A percentile compares a stretch with the other conserved stretches of the same genome.
Conservation (phyloP, 164 flowering plant genomes). For the Umbilicus rupestris region DNA sequence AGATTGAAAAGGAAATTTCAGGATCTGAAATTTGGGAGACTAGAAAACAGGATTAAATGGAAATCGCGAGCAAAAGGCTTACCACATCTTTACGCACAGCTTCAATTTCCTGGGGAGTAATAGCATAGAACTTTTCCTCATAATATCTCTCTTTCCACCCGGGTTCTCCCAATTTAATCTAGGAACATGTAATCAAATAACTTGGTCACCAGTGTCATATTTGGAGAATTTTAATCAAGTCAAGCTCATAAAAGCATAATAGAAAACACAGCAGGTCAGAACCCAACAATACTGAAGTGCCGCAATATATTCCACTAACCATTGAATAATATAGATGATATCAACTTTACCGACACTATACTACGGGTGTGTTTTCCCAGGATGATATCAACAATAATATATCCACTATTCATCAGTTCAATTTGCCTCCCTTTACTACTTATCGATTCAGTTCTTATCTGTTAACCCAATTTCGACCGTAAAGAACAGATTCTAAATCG, state of each 20-base stretch:
- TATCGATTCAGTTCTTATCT: no score
- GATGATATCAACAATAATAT: no score
- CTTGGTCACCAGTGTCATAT: neutral
- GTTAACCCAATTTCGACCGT: no score
- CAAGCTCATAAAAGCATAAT: neutral
- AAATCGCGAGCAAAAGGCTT: conserved; percentile 17
- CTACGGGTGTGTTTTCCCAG: no score
- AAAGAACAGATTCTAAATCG: no score
- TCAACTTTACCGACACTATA: no score
- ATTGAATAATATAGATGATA: no score
- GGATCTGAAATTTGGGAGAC: neutral
- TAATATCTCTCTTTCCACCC: conserved; percentile 98
- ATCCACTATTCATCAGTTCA: no score
- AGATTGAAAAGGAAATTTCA: neutral
- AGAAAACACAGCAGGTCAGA: neutral
- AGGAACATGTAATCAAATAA: conserved; percentile 5
- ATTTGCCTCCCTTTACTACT: no score
- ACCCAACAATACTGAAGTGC: neutral
- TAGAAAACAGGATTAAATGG: neutral
- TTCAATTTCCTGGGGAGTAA: conserved; percentile 60
- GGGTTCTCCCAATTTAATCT: conserved; percentile 84
- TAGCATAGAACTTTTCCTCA: conserved; percentile 78
- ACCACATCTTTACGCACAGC: conserved; percentile 76
- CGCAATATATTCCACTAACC: no score
- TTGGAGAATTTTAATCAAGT: neutral